Evolutionary conservation across 345 rosid genomes (phyloP).

Genomic region (Aquilaria malaccensis): DNA sequence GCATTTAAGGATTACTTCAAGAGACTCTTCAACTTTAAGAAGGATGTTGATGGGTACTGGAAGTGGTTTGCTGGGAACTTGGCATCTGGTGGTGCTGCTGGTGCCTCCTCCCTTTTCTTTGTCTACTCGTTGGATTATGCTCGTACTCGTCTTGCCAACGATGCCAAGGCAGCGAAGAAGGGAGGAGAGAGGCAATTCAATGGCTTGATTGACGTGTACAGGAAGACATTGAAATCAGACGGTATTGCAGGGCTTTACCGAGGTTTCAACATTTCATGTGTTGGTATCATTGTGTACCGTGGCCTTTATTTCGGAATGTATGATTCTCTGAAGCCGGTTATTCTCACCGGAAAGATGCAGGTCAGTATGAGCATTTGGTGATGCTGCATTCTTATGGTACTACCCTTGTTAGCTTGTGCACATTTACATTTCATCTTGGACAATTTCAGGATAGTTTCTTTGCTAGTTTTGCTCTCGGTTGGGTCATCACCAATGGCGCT

Average conservation of each 20-base stretch:
- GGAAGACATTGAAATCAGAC: conserved; percentile 29
- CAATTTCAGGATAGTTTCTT: conserved; percentile 38
- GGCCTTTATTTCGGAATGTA: conserved; percentile 46
- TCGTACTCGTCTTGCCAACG: conserved; percentile 39
- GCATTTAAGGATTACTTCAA: conserved; percentile 49
- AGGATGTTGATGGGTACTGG: conserved; percentile 45
- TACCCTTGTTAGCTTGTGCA: neutral
- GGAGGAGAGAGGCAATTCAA: conserved; percentile 41
- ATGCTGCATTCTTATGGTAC: too few species aligned
- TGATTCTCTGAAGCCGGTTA: conserved; percentile 40
- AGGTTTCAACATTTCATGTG: conserved; percentile 34
- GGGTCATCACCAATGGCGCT: conserved; percentile 44
- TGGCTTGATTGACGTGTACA: conserved; percentile 38
- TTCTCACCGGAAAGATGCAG: conserved; percentile 29
- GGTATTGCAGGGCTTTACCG: conserved; percentile 41
- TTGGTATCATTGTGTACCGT: conserved; percentile 35
- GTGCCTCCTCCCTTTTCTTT: conserved; percentile 35
- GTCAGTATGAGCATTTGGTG: conserved; percentile 6
- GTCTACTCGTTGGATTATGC: conserved; percentile 45
- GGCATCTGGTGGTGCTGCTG: conserved; percentile 46
- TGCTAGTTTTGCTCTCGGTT: conserved; percentile 41
- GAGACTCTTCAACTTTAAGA: conserved; percentile 39
- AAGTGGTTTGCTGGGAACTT: conserved; percentile 45
- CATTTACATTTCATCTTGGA: neutral
- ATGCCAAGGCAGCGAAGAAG: conserved; percentile 34